Evolutionary conservation across 352 stramenopile species (phyloP).

Genomic region (Globisporangium iwayamae): DNA sequence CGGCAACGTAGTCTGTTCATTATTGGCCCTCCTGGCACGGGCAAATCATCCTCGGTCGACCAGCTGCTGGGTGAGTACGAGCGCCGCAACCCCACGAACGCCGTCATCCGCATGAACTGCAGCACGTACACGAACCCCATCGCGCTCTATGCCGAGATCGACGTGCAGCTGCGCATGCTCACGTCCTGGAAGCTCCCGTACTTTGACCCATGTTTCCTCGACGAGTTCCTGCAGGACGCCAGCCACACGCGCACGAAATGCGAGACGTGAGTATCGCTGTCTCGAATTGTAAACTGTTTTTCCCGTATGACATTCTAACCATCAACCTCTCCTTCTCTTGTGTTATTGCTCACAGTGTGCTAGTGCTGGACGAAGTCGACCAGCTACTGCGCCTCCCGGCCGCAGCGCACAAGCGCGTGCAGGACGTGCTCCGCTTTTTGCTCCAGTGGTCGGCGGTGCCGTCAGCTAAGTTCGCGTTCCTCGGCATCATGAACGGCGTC

Average conservation of each 20-base stretch:
- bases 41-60: conserved; percentile 62
- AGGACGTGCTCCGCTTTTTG: conserved; percentile 55
- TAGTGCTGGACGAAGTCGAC: conserved; percentile 72
- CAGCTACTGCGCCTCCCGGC: conserved; percentile 47
- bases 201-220: conserved; percentile 40
- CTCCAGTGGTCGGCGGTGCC: conserved; percentile 47
- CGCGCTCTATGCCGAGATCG: conserved; percentile 40
- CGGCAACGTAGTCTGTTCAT: conserved; percentile 45
- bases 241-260: not conserved
- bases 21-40: conserved; percentile 60
- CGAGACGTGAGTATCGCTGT: conserved; percentile 10
- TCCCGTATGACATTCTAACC: not conserved
- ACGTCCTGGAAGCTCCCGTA: conserved; percentile 22
- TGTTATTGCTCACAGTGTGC: conserved; percentile 14
- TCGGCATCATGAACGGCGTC: conserved; percentile 73
- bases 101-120: conserved; percentile 57
- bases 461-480: conserved; percentile 35
- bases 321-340: not conserved
- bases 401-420: conserved; percentile 36
- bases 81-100: conserved; percentile 7
- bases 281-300: not conserved
- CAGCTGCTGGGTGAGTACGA: conserved; percentile 33
- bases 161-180: conserved; percentile 24
- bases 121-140: conserved; percentile 51
- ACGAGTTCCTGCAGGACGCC: conserved; percentile 36